phyloP scores from a whole-genome alignment of 2,329 filamentous ascomycete genomes.

The Fusarium sp. region DNA sequence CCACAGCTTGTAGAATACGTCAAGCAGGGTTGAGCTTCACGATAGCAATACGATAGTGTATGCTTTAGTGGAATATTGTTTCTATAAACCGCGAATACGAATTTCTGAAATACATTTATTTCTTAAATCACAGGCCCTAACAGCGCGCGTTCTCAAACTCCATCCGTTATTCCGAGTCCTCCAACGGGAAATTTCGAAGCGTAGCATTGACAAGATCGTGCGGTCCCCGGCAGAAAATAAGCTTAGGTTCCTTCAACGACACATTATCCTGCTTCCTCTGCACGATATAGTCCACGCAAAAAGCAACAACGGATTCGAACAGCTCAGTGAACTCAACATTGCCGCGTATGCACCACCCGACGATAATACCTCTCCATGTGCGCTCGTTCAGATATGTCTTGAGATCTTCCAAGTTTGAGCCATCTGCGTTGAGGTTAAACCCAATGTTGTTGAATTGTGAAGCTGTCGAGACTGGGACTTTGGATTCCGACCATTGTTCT shows the following conservation, averaged over 20 bases:
- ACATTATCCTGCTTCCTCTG: not conserved
- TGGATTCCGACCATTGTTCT: constrained; percentile 13
- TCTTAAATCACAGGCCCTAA: accelerated
- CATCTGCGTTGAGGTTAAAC: constrained; percentile 10
- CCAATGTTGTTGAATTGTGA: constrained; percentile 12
- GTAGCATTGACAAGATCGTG: constrained; percentile 16
- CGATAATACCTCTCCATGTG: not conserved
- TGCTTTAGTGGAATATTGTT: not conserved
- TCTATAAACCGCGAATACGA: not conserved
- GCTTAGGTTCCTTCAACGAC: not conserved
- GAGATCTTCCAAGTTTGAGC: not conserved
- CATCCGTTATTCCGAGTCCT: not conserved
- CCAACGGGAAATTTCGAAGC: constrained; percentile 1
- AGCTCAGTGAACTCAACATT: constrained; percentile 18
- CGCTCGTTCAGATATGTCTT: accelerated
- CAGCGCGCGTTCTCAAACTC: not conserved
- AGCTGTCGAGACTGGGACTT: not conserved
- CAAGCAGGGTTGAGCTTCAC: not conserved
- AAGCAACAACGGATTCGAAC: not conserved
- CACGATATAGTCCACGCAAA: constrained; percentile 1
- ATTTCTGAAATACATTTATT: not conserved
- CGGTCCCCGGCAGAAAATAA: constrained; percentile 17
- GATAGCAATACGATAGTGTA: not conserved
- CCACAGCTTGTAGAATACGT: not conserved
- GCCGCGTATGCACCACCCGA: constrained; percentile 18